Evolutionary conservation across 2,329 filamentous ascomycete species (phyloP).

Genomic region (Hypoxylon sp.): DNA sequence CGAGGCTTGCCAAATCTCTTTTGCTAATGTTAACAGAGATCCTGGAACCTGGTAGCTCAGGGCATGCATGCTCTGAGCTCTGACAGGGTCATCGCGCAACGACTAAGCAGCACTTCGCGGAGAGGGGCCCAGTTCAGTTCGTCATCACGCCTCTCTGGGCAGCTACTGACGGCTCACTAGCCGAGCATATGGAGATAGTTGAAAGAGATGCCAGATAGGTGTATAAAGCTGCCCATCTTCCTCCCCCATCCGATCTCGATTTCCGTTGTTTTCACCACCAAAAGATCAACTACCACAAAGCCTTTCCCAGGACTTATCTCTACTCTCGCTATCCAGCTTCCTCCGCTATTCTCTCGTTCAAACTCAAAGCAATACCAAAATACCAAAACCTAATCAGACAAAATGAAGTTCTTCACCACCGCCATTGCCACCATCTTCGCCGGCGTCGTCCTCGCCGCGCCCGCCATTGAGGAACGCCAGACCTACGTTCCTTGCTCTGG

Average conservation of each 20-base stretch:
- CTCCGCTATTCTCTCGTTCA: slow-evolving; percentile 22
- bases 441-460: slow-evolving; percentile 42
- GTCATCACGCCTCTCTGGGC: slow-evolving; percentile 29
- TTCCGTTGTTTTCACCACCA: slow-evolving; percentile 19
- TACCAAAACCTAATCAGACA: slow-evolving; percentile 26
- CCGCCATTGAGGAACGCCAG: slow-evolving; percentile 42
- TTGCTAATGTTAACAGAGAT: slow-evolving; percentile 23
- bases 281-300: slow-evolving; percentile 32
- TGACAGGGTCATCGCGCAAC: slow-evolving; percentile 22
- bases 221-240: slow-evolving; percentile 39
- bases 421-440: slow-evolving; percentile 44
- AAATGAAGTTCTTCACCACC: slow-evolving; percentile 47
- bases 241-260: slow-evolving; percentile 7
- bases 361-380: slow-evolving; percentile 5
- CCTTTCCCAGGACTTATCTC: slow-evolving; percentile 7
- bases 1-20: slow-evolving; percentile 30
- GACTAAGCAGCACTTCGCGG: slow-evolving; percentile 21
- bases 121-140: slow-evolving; percentile 17
- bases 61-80: slow-evolving; percentile 7
- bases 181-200: not conserved
- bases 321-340: slow-evolving; percentile 13
- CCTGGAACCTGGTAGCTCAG: slow-evolving; percentile 20
- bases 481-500: slow-evolving; percentile 58
- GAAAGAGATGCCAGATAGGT: slow-evolving; percentile 10
- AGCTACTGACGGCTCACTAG: slow-evolving; percentile 19